Evolutionary conservation across 805 yeast genomes (phyloP).

Genomic region (Metschnikowia matae): DNA sequence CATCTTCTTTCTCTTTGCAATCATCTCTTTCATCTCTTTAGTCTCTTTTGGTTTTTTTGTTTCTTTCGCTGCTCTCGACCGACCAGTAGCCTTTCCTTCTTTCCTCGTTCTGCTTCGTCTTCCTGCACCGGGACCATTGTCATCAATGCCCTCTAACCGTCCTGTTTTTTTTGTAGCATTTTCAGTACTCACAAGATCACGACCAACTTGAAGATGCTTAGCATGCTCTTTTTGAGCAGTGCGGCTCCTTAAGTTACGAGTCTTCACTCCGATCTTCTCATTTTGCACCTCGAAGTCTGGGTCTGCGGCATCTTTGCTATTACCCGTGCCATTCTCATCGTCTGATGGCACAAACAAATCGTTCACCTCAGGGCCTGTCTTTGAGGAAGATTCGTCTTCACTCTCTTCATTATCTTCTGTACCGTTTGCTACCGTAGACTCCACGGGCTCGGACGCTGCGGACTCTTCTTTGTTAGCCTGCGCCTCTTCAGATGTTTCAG

Average conservation of each 20-base stretch:
- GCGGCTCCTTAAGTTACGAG: constrained; percentile 3
- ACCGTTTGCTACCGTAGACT: not conserved
- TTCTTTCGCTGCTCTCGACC: not conserved
- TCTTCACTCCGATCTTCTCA: not conserved
- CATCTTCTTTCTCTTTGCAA: not conserved
- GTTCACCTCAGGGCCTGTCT: constrained; percentile 5
- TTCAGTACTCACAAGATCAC: not conserved
- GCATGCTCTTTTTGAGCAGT: not conserved
- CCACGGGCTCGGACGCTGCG: not conserved
- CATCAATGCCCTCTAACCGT: not conserved
- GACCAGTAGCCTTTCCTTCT: not conserved
- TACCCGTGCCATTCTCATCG: constrained; percentile 12
- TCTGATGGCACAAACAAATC: constrained; percentile 13
- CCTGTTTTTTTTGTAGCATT: not conserved
- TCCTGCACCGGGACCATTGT: not conserved
- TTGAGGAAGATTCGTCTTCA: not conserved
- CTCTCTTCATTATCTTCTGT: not conserved
- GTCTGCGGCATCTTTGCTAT: constrained; percentile 8
- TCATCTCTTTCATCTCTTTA: not conserved
- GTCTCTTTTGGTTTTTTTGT: no score
- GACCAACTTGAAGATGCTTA: not conserved
- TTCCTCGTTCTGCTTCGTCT: not conserved
- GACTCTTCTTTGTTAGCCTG: not conserved
- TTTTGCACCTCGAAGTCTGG: constrained; percentile 10
- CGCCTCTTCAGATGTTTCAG: not conserved